Evolutionary conservation across 1,139 yeast species (phyloP).

Genomic region (Zhuliangozyma parablackwelliae): DNA sequence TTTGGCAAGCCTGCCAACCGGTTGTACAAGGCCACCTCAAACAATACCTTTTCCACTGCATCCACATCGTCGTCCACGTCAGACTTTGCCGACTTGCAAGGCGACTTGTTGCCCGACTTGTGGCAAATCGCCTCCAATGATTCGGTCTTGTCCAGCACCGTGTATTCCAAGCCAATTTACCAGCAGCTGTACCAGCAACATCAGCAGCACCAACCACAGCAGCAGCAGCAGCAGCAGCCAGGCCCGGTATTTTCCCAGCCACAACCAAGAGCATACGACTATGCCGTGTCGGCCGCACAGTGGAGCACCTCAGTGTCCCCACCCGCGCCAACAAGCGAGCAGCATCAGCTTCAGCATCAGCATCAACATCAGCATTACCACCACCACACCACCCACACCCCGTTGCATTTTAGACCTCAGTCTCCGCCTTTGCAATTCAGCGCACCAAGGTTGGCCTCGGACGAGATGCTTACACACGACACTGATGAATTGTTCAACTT

Average conservation of each 20-base stretch:
- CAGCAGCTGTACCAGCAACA: constrained; percentile 1
- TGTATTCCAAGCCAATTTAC: constrained; percentile 1
- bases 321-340: neutral
- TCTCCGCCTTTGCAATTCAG: constrained; percentile 1
- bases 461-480: constrained; percentile 1
- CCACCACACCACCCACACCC: constrained; percentile 2
- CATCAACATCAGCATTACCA: neutral
- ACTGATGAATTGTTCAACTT: constrained; percentile 22
- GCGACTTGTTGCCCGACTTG: constrained; percentile 32
- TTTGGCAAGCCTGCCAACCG: neutral
- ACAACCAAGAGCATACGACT: neutral
- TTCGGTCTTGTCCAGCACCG: constrained; percentile 7
- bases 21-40: neutral
- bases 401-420: neutral
- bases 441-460: neutral
- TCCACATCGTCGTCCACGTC: constrained; percentile 21
- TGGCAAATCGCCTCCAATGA: constrained; percentile 24
- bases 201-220: constrained; percentile 1
- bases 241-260: neutral
- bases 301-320: neutral
- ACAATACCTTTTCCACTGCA: constrained; percentile 9
- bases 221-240: neutral
- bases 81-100: constrained; percentile 19
- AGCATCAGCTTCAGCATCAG: neutral
- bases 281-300: no score